Percentiles rank a stretch among this genome's conserved stretches.
These are phyloP conservation scores for Hamamelis virginiana DNA, from an alignment of 164 flowering plant genomes.

Conservation along the genomic window DNA sequence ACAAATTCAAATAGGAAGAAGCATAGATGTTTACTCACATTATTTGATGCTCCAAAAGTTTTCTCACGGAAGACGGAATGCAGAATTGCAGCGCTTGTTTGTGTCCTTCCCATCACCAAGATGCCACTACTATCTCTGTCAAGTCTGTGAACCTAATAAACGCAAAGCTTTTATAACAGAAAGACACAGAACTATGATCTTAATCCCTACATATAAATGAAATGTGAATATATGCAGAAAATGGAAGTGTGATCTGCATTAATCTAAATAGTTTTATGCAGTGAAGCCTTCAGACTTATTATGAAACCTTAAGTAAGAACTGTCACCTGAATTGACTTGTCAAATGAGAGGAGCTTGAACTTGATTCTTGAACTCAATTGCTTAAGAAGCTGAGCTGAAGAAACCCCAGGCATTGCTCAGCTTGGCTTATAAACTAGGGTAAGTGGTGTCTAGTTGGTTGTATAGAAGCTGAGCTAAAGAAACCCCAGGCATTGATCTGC, in stretches of 20 bases:
- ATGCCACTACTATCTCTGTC: constrained; percentile 96
- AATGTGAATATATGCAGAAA: not conserved
- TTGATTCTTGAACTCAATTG: not conserved
- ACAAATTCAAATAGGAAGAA: not conserved
- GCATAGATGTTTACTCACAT: constrained; percentile 38
- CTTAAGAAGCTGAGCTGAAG: not conserved
- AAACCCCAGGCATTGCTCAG: too few relatives aligned
- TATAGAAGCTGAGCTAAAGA: too few relatives aligned
- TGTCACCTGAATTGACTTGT: too few relatives aligned
- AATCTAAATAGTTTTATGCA: too few relatives aligned
- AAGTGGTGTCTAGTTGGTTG: too few relatives aligned
- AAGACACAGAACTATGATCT: constrained; percentile 9
- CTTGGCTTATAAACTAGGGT: too few relatives aligned
- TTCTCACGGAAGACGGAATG: constrained; percentile 94
- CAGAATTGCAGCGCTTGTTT: constrained; percentile 62
- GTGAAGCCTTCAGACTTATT: too few relatives aligned
- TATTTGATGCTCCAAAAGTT: constrained; percentile 60
- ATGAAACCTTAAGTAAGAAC: too few relatives aligned
- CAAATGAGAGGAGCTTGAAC: not conserved
- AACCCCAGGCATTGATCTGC: too few relatives aligned
- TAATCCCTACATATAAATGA: not conserved
- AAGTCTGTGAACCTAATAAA: constrained; percentile 86
- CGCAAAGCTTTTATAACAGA: constrained; percentile 9
- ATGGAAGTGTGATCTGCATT: not conserved
- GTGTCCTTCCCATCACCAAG: constrained; percentile 94